phyloP scores from a whole-genome alignment of 2,329 filamentous ascomycete species.

The Xylariaceae sp. region DNA sequence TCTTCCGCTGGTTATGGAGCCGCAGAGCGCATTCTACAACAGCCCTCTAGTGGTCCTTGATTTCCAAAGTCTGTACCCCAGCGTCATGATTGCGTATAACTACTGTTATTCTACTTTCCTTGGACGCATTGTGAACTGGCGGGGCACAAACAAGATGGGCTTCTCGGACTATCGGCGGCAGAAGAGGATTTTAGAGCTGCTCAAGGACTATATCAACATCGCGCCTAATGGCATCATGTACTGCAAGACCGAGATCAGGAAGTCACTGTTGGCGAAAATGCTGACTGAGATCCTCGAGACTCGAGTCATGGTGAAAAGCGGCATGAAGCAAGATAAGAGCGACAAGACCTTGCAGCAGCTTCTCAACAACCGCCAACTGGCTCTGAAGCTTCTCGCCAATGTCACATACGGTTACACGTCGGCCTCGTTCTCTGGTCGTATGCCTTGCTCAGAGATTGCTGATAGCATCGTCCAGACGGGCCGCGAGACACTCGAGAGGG shows the following conservation, averaged over 20 bases:
- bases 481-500: constrained; percentile 86
- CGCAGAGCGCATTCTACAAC: constrained; percentile 87
- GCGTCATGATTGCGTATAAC: constrained; percentile 98
- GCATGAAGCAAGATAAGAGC: constrained; percentile 89
- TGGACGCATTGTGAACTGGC: constrained; percentile 77
- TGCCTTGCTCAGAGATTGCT: constrained; percentile 96
- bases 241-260: constrained; percentile 73
- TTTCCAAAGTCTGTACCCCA: constrained; percentile 93
- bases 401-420: constrained; percentile 98
- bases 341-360: constrained; percentile 80
- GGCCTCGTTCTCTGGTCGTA: constrained; percentile 89
- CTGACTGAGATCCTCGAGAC: constrained; percentile 92
- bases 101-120: constrained; percentile 97
- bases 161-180: constrained; percentile 81
- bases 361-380: constrained; percentile 87
- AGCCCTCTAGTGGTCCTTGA: constrained; percentile 86
- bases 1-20: constrained; percentile 93
- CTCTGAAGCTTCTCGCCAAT: constrained; percentile 94
- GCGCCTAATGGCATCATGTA: constrained; percentile 97
- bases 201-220: constrained; percentile 83
- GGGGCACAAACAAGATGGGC: constrained; percentile 90
- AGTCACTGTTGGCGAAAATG: constrained; percentile 93
- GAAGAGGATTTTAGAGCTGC: constrained; percentile 63
- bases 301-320: constrained; percentile 92
- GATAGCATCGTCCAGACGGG: constrained; percentile 97